Evolutionary conservation across 257 asterid genomes (phyloP), one percentile per base, ranked within the genome.

Genomic region (Nicotiana otophora): DNA sequence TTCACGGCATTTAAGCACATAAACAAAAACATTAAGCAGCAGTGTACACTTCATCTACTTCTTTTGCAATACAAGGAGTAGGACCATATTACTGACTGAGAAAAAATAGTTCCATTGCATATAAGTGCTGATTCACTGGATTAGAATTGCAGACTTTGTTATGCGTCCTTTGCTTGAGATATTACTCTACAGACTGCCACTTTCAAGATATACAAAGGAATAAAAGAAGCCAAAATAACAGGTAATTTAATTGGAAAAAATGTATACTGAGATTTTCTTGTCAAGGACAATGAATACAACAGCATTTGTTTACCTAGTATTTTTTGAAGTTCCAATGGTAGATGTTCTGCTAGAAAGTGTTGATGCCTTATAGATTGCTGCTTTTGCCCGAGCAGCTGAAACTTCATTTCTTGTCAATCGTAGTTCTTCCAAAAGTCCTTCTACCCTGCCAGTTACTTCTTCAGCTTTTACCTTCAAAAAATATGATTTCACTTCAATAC

Each of bases 311-410:
- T 86, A 94, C 97, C 96, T 89, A 65, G 85, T 91, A 75, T 85
- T 86, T 62, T 88, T 86, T 4, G 96, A 91, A 69, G 90, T 84
- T 86, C 96, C 97, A 57, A 92, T 87, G 3, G 88, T 68, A 33
- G 89, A 57, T 16, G 93, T 93, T 75, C 86, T 91, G 91, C 86
- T 84, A 33, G 86, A 83, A 42, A 94, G 57, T 51, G 89, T 84
- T 3, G 98, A 91, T 53, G 98, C 99, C 88, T 90, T 95, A 87
- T 91, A 92, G 39, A 88, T 83, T 23, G 98, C 97, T 82, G 97
- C 93, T 87, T 92, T 94, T 26, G 98, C 88, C 31, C 94, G 94
- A 67, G 93, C 96, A 65, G 92, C 91, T 30, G 95, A 90, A 70
- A 91, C 93, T 78, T 95, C 97, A 36, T 89, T 92, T 87, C 91